Conservation (phyloP, 805 yeast genomes). For the Cyberlindnera euphorbiae region DNA sequence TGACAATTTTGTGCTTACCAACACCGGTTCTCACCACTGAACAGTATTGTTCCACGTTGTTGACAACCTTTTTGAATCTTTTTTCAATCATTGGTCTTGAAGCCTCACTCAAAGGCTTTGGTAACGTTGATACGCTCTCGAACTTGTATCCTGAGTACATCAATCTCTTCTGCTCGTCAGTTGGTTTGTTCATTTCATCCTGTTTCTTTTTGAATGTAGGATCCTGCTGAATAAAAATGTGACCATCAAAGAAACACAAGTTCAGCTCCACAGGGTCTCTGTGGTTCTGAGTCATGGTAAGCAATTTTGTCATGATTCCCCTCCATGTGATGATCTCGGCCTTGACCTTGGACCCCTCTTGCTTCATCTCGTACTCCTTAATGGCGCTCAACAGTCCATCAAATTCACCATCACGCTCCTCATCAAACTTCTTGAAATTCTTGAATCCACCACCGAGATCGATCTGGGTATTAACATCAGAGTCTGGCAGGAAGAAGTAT, state of each 20-base stretch:
- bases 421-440: slow-evolving; percentile 53
- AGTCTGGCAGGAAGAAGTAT: slow-evolving; percentile 81
- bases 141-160: slow-evolving; percentile 79
- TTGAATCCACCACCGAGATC: slow-evolving; percentile 65
- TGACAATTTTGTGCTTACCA: slow-evolving; percentile 59
- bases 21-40: slow-evolving; percentile 83
- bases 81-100: slow-evolving; percentile 64
- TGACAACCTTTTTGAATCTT: slow-evolving; percentile 55
- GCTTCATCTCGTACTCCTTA: slow-evolving; percentile 45
- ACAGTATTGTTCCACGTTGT: slow-evolving; percentile 71
- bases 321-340: slow-evolving; percentile 78
- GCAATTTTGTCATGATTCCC: slow-evolving; percentile 72
- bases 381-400: slow-evolving; percentile 55
- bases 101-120: slow-evolving; percentile 69
- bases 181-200: slow-evolving; percentile 24
- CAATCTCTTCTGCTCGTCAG: slow-evolving; percentile 34
- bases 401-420: slow-evolving; percentile 52
- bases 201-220: slow-evolving; percentile 22
- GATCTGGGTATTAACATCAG: slow-evolving; percentile 52
- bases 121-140: slow-evolving; percentile 70
- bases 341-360: slow-evolving; percentile 36
- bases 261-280: slow-evolving; percentile 57
- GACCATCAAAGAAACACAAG: slow-evolving; percentile 69
- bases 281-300: slow-evolving; percentile 60
- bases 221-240: slow-evolving; percentile 52